These are phyloP conservation scores for Cardiospermum halicacabum DNA, from an alignment of 345 rosid genomes.

Conservation along the genomic window DNA sequence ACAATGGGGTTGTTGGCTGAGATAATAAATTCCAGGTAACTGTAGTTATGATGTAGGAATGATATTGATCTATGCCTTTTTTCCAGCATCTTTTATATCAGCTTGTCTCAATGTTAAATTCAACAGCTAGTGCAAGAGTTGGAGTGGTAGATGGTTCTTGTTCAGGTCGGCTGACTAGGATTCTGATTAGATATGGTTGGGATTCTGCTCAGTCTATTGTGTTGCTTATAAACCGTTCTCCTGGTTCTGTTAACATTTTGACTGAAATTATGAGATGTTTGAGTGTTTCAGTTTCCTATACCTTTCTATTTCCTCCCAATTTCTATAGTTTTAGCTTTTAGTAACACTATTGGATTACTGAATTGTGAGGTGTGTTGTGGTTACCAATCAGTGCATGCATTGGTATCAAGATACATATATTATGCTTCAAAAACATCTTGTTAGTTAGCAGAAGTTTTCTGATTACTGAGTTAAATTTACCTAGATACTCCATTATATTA, in stretches of 20 bases:
- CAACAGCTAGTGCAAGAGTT: background rate
- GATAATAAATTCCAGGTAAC: conserved; percentile 93
- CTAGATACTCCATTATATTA: background rate
- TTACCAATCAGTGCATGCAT: background rate
- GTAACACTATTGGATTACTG: background rate
- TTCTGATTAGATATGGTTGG: background rate
- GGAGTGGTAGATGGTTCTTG: background rate
- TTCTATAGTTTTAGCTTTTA: background rate
- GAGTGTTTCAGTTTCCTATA: background rate
- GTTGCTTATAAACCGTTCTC: background rate
- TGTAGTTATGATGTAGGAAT: conserved; percentile 12
- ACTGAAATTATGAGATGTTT: background rate
- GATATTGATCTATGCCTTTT: background rate
- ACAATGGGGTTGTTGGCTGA: conserved; percentile 95
- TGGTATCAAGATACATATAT: background rate
- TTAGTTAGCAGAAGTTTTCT: background rate
- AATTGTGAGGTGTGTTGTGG: background rate
- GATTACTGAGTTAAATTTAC: background rate
- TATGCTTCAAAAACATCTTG: background rate
- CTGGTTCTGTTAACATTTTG: background rate
- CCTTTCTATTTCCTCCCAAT: background rate
- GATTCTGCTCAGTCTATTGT: background rate
- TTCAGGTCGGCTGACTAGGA: background rate
- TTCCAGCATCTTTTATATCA: background rate
- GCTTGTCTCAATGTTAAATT: background rate